Conservation (phyloP, 352 stramenopile genomes). For the Thalassiosira livingstoniorum region DNA sequence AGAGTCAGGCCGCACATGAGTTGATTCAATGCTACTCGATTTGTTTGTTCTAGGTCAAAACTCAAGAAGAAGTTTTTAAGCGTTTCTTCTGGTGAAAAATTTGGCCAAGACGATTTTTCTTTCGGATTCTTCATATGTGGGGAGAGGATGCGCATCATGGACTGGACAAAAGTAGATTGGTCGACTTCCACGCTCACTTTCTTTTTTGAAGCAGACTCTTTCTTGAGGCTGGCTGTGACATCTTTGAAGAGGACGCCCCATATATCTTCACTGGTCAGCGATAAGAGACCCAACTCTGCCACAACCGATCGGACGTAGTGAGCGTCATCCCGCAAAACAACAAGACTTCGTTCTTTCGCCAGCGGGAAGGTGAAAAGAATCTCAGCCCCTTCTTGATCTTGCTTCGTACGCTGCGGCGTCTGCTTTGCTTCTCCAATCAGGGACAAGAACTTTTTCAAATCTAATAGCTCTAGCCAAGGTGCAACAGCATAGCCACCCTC, state of each 20-base stretch:
- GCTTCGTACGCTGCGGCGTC: slow-evolving; percentile 13
- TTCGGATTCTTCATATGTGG: slow-evolving; percentile 27
- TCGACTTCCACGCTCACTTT: slow-evolving; percentile 60
- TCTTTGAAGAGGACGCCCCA: slow-evolving; percentile 64
- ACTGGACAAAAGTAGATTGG: slow-evolving; percentile 73
- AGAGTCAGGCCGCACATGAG: slow-evolving; percentile 94
- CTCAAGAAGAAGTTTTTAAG: slow-evolving; percentile 83
- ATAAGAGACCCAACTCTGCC: slow-evolving; percentile 73
- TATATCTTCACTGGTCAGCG: slow-evolving; percentile 67
- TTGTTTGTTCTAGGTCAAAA: slow-evolving; percentile 78
- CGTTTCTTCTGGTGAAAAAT: slow-evolving; percentile 62
- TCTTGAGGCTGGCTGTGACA: slow-evolving; percentile 48
- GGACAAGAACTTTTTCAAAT: slow-evolving; percentile 92
- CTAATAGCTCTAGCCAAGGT: slow-evolving; percentile 95
- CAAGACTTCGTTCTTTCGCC: slow-evolving; percentile 73
- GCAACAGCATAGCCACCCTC: slow-evolving; percentile 93
- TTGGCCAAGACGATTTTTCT: slow-evolving; percentile 34
- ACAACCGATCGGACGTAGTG: slow-evolving; percentile 80
- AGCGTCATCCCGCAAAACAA: slow-evolving; percentile 83
- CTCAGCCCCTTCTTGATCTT: slow-evolving; percentile 44
- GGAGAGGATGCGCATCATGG: slow-evolving; percentile 71
- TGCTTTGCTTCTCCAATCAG: slow-evolving; percentile 60
- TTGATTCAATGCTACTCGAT: slow-evolving; percentile 83
- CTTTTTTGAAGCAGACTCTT: slow-evolving; percentile 15
- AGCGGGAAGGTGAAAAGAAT: slow-evolving; percentile 84